Percentiles rank a stretch among this genome's conserved stretches.
Evolutionary conservation across 345 rosid genomes (phyloP).

Genomic region (Conringia planisiliqua): DNA sequence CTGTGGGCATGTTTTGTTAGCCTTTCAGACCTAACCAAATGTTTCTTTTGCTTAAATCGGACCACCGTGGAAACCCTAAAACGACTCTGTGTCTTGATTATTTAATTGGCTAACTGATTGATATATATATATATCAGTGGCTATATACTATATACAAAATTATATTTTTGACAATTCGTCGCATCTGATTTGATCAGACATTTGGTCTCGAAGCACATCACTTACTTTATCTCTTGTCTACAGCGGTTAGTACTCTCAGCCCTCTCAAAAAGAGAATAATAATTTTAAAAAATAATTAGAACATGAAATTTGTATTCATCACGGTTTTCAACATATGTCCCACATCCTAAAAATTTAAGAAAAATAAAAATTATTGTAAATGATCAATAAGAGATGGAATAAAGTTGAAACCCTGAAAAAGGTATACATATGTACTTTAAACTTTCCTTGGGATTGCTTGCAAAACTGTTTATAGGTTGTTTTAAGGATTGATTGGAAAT

Average conservation of each 20-base stretch:
- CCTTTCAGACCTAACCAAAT: conserved; percentile 34
- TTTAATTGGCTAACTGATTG: conserved; percentile 5
- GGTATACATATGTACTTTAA: conserved; percentile 1
- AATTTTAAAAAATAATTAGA: not conserved
- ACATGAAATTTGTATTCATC: not conserved
- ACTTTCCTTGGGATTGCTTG: conserved; percentile 20
- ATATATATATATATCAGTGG: not conserved
- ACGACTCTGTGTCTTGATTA: conserved; percentile 11
- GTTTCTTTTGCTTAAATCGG: conserved; percentile 25
- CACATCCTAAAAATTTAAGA: not conserved
- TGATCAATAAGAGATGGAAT: not conserved
- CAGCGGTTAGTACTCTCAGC: not conserved
- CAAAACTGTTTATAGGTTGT: conserved; percentile 12
- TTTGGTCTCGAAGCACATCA: conserved; percentile 29
- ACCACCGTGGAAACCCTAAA: conserved; percentile 28
- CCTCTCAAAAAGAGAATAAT: not conserved
- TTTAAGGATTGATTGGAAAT: conserved; percentile 22
- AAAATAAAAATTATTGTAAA: not conserved
- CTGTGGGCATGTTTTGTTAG: conserved; percentile 21
- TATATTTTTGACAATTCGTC: conserved; percentile 6
- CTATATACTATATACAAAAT: not conserved
- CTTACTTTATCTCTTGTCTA: conserved; percentile 1
- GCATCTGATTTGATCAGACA: conserved; percentile 22
- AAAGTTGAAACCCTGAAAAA: conserved; percentile 9
- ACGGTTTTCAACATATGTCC: not conserved